phyloP scores from a whole-genome alignment of 176 grass and related monocot genomes.

The Luzula sylvatica region DNA sequence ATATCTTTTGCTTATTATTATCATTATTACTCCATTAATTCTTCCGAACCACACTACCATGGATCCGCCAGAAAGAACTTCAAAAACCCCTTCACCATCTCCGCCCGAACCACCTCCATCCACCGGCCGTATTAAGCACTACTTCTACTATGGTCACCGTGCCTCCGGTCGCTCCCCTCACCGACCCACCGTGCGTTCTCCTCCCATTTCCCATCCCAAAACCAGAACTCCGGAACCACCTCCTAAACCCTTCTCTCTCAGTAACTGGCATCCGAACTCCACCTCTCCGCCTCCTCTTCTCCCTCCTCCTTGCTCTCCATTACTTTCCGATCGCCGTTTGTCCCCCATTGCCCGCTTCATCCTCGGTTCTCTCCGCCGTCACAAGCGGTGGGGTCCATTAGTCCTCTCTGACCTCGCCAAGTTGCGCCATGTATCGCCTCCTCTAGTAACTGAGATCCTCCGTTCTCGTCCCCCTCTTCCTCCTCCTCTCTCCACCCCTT shows the following conservation, averaged over 20 bases:
- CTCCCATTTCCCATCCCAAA: slow-evolving; percentile 34
- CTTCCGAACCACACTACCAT: background rate
- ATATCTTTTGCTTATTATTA: too few relatives aligned
- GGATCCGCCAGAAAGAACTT: background rate
- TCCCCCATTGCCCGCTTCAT: slow-evolving; percentile 62
- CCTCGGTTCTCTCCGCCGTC: slow-evolving; percentile 49
- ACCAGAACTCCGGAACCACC: background rate
- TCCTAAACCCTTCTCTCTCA: slow-evolving; percentile 19
- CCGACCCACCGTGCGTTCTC: slow-evolving; percentile 45
- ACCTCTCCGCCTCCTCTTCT: slow-evolving; percentile 2
- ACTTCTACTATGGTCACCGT: slow-evolving; percentile 65
- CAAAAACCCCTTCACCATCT: slow-evolving; percentile 20
- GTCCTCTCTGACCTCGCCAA: slow-evolving; percentile 59
- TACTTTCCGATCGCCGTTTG: slow-evolving; percentile 39
- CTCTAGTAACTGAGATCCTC: slow-evolving; percentile 53
- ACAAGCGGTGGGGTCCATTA: slow-evolving; percentile 49
- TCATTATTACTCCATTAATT: too few relatives aligned
- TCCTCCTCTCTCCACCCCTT: slow-evolving; percentile 54
- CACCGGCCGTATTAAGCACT: slow-evolving; percentile 10
- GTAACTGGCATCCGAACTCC: slow-evolving; percentile 38
- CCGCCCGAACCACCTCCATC: background rate
- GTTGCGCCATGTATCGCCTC: slow-evolving; percentile 52
- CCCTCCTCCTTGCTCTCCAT: background rate
- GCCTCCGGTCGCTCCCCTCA: slow-evolving; percentile 29
- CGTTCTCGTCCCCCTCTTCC: slow-evolving; percentile 29